Conservation (phyloP, 768 basidiomycete genomes). For the Termitomyces sp. region DNA sequence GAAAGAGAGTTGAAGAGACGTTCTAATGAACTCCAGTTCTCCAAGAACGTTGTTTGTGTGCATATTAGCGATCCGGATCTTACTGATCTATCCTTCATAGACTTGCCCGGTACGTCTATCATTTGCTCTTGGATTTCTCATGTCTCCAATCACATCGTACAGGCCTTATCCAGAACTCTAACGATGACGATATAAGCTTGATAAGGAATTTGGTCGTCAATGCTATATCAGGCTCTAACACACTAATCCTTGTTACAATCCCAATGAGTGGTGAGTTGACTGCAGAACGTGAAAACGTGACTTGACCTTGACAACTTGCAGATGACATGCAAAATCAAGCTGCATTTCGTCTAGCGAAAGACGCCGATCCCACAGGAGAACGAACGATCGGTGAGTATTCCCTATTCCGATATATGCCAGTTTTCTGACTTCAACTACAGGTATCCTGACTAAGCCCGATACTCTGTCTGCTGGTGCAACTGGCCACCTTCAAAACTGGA, state of each 20-base stretch:
- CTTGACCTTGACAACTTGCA: slow-evolving; percentile 16
- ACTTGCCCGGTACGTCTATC: slow-evolving; percentile 42
- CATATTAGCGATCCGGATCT: slow-evolving; percentile 38
- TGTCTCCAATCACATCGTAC: slow-evolving; percentile 9
- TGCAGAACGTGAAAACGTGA: not conserved
- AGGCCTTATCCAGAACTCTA: slow-evolving; percentile 57
- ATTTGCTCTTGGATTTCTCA: slow-evolving; percentile 11
- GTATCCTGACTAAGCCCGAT: slow-evolving; percentile 71
- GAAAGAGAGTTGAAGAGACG: slow-evolving; percentile 17
- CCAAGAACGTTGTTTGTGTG: slow-evolving; percentile 45
- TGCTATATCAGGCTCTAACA: slow-evolving; percentile 44
- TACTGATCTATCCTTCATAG: slow-evolving; percentile 48
- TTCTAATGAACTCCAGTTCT: slow-evolving; percentile 28
- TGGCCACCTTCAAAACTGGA: slow-evolving; percentile 39
- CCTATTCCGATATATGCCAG: not conserved
- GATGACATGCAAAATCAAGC: slow-evolving; percentile 67
- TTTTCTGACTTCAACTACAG: slow-evolving; percentile 24
- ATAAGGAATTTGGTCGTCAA: slow-evolving; percentile 43
- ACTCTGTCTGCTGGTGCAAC: slow-evolving; percentile 38
- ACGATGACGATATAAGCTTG: slow-evolving; percentile 33
- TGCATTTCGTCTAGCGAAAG: slow-evolving; percentile 48
- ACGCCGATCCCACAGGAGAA: slow-evolving; percentile 45
- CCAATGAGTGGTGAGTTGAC: slow-evolving; percentile 51
- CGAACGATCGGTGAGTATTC: slow-evolving; percentile 54
- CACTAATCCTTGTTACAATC: slow-evolving; percentile 60